Evolutionary conservation across 257 asterid genomes (phyloP).

Genomic region (Schizonepeta tenuifolia): DNA sequence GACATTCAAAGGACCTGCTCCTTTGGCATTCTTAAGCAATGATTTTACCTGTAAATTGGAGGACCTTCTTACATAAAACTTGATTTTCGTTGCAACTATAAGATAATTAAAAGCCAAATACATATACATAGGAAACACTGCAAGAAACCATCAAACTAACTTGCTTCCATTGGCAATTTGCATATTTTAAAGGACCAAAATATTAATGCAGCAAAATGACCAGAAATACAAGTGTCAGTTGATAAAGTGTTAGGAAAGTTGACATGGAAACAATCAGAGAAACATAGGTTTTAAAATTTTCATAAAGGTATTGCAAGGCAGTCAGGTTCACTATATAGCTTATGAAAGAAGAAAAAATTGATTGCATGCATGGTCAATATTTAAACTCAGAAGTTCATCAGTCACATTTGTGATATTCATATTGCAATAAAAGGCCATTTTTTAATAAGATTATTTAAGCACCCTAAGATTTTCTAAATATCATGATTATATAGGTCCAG

Average conservation of each 20-base stretch:
- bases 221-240: neutral
- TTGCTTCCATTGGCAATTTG: constrained; percentile 24
- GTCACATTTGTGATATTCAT: neutral
- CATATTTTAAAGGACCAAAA: constrained; percentile 16
- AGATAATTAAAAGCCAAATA: neutral
- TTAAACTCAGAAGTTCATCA: neutral
- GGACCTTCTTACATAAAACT: constrained; percentile 20
- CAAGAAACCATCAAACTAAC: constrained; percentile 31
- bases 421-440: neutral
- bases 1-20: constrained; percentile 71
- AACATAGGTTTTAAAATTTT: neutral
- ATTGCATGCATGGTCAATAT: neutral
- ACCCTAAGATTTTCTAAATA: neutral
- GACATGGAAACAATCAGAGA: constrained; percentile 7
- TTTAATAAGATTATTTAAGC: constrained; percentile 11
- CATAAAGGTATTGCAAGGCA: neutral
- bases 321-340: neutral
- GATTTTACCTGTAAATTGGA: constrained; percentile 72
- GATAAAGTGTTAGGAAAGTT: constrained; percentile 14
- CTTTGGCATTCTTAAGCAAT: constrained; percentile 79
- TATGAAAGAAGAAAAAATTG: constrained; percentile 1
- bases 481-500: neutral
- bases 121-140: constrained; percentile 16
- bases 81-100: constrained; percentile 14
- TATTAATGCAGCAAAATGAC: constrained; percentile 18